Base-by-base conservation (phyloP, 148 eudicot genomes). In the Linanthus parryae region DNA sequence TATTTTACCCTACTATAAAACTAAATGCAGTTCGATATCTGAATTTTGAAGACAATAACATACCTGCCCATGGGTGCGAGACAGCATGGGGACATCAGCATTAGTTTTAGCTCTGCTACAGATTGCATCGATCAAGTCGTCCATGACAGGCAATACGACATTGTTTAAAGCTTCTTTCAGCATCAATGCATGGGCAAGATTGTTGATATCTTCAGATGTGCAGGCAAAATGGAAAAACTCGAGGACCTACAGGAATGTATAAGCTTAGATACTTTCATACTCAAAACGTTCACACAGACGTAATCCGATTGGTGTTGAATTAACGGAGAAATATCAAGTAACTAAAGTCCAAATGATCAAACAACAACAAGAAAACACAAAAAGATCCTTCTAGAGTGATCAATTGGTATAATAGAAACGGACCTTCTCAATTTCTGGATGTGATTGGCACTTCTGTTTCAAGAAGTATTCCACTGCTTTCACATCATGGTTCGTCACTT, bases 21-120 rank as follows among this genome's bases (percentile, higher is more conserved):
- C 38, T 18, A 50, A 50, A 30, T 29, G 40, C 22, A 31, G 15
- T 18, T 50, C 6, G 10, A 50, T 39, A 50, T 46, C 15, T 46
- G n/a, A n/a, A n/a, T n/a, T n/a, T n/a, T n/a, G 5, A 58, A 35
- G 11, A 21, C 4, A 21, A 16, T 41, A 14, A 23, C 28, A 33
- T 75, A 84, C 96, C 90, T 87, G 98, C 45, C 98, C 98, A 72
- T 92, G 98, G 52, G 98, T 92, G 60, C 94, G 94, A 70, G 98
- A 92, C 54, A 92, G 81, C 94, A 92, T 92, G 49, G 90, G 70
- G 69, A 84, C 50, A 28, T 66, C 48, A 23, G 87, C 94, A 69
- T 73, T 61, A 30, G 82, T 71, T 56, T 67, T 70, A 40, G 98
- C 82, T 77, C 83, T 76, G 64, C 53, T 48, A 68, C 71, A 70